A percentile compares a stretch with the other conserved stretches of the same genome.
Conservation (phyloP, 2,329 filamentous ascomycete species). For the Orbilia oligospora region DNA sequence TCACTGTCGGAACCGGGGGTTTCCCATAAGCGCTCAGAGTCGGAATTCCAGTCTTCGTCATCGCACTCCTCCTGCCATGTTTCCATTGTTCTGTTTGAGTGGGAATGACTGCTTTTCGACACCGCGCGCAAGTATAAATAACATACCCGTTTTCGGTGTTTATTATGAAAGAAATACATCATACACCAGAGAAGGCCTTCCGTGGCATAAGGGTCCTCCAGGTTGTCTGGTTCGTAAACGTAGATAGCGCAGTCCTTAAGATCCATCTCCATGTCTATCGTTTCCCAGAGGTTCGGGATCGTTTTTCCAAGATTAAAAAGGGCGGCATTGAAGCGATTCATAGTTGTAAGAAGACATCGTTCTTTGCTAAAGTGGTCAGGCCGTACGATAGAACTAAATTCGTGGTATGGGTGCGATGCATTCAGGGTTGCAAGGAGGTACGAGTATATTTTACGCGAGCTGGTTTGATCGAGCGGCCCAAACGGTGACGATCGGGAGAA, state of each 20-base stretch:
- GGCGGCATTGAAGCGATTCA: conserved; percentile 88
- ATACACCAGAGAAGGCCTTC: conserved; percentile 94
- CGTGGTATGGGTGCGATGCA: conserved; percentile 94
- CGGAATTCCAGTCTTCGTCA: conserved; percentile 67
- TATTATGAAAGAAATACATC: conserved; percentile 99
- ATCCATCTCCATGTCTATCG: conserved; percentile 95
- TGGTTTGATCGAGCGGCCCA: conserved; percentile 87
- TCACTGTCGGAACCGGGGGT: conserved; percentile 63
- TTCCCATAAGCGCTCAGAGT: conserved; percentile 70
- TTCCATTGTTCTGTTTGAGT: conserved; percentile 67
- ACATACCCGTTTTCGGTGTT: conserved; percentile 88
- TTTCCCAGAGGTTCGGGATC: conserved; percentile 85
- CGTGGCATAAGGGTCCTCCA: conserved; percentile 88
- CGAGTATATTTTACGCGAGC: conserved; percentile 90
- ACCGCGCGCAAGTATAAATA: conserved; percentile 95
- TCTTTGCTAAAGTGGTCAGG: conserved; percentile 92
- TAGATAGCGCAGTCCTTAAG: conserved; percentile 91
- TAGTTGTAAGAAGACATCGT: conserved; percentile 82
- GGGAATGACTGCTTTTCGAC: conserved; percentile 79
- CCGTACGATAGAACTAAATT: conserved; percentile 92
- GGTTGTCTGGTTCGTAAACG: conserved; percentile 81
- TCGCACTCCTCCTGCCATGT: conserved; percentile 61
- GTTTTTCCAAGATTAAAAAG: conserved; percentile 80
- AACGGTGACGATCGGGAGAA: conserved; percentile 74
- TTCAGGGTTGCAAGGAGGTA: conserved; percentile 97